Conservation (phyloP, 164 flowering plant genomes). For the Vitis rotundifolia region DNA sequence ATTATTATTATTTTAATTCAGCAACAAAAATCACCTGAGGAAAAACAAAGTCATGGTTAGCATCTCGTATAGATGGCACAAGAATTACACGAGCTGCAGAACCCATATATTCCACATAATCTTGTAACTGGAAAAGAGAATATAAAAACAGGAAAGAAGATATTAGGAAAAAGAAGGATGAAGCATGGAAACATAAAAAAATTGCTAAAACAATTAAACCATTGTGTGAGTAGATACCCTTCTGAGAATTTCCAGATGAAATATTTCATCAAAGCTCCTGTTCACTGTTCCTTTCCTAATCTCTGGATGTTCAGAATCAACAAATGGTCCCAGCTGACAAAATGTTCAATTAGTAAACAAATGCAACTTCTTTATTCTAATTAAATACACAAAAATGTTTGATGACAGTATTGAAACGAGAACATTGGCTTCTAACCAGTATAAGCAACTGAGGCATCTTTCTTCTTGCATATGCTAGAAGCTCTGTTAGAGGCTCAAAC, state of each 20-base stretch:
- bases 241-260: conserved; percentile 63
- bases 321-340: conserved; percentile 90
- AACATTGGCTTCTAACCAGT: conserved; percentile 46
- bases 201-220: not conserved
- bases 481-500: conserved; percentile 86
- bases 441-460: conserved; percentile 87
- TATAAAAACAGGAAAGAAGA: not conserved
- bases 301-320: conserved; percentile 95
- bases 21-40: conserved; percentile 70
- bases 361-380: not conserved
- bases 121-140: conserved; percentile 65
- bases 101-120: conserved; percentile 83
- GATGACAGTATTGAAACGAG: too few relatives aligned
- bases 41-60: conserved; percentile 89
- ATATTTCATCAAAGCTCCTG: conserved; percentile 74
- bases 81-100: conserved; percentile 70
- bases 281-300: conserved; percentile 67
- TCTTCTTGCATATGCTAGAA: conserved; percentile 82
- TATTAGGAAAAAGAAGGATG: conserved; percentile 1
- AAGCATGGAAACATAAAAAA: conserved; percentile 2
- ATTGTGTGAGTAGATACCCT: conserved; percentile 47
- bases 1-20: not conserved
- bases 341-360: conserved; percentile 9
- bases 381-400: too few relatives aligned
- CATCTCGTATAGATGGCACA: conserved; percentile 91